Conservation (phyloP, 2,329 filamentous ascomycete genomes). For the Penicillium polonicum region DNA sequence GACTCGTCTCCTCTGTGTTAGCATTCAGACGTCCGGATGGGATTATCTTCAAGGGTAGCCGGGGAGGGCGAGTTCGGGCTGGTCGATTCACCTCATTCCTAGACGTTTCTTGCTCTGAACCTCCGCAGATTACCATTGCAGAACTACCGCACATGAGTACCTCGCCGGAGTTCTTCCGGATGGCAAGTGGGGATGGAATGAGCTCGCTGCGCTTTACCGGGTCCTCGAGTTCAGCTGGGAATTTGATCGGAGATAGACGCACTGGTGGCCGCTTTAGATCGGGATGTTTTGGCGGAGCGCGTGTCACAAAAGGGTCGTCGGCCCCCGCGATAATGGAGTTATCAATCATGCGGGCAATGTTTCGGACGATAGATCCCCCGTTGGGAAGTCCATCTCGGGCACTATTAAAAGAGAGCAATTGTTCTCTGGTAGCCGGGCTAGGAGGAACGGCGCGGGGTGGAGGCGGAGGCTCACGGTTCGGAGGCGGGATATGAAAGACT, state of each 20-base stretch:
- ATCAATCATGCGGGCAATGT: constrained; percentile 31
- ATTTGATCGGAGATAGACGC: constrained; percentile 5
- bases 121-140: not conserved
- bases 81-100: not conserved
- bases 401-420: constrained; percentile 11
- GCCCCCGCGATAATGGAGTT: constrained; percentile 16
- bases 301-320: constrained; percentile 30
- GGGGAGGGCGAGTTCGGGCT: constrained; percentile 16
- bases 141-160: not conserved
- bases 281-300: too few relatives aligned
- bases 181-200: constrained; percentile 29
- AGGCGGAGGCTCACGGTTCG: not conserved
- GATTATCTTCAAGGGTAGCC: constrained; percentile 24
- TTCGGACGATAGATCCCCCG: constrained; percentile 19
- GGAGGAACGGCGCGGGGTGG: not conserved
- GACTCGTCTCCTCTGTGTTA: not conserved
- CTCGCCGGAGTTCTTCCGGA: constrained; percentile 23
- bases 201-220: constrained; percentile 10
- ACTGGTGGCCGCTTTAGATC: not conserved
- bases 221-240: constrained; percentile 1
- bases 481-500: not conserved
- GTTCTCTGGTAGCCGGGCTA: not conserved
- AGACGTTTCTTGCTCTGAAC: not conserved
- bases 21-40: constrained; percentile 10
- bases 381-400: constrained; percentile 14